Percentiles rank a stretch among this genome's conserved stretches.
Evolutionary conservation across 2,329 filamentous ascomycete genomes (phyloP).

Genomic region (Sarocladium oryzae): DNA sequence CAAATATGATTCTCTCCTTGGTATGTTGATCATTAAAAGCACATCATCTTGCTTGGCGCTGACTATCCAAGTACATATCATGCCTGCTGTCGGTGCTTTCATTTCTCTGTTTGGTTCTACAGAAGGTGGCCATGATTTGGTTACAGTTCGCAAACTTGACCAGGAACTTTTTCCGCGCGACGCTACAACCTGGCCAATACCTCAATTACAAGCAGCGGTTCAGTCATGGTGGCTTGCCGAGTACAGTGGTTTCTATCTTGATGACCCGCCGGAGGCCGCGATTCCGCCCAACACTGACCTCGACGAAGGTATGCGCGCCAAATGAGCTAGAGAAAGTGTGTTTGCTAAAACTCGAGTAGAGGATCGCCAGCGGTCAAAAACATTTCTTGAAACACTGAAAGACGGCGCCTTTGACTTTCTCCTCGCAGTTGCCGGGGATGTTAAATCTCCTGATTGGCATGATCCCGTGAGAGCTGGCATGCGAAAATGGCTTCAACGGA

Average conservation of each 20-base stretch:
- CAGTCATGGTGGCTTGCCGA: conserved; percentile 85
- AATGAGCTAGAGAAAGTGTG: too few species aligned
- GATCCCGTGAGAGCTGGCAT: conserved; percentile 80
- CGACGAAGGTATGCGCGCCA: conserved; percentile 39
- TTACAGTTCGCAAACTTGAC: conserved; percentile 66
- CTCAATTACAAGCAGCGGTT: conserved; percentile 72
- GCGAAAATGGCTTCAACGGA: conserved; percentile 74
- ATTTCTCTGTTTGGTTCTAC: conserved; percentile 73
- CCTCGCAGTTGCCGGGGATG: conserved; percentile 74
- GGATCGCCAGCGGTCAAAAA: conserved; percentile 61
- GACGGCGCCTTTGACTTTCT: conserved; percentile 92
- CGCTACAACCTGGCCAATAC: conserved; percentile 65
- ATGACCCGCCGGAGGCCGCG: conserved; percentile 56
- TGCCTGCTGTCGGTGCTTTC: conserved; percentile 72
- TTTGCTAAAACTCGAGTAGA: conserved; percentile 39
- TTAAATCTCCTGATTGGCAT: conserved; percentile 76
- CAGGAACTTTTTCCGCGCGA: conserved; percentile 57
- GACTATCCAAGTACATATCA: conserved; percentile 58
- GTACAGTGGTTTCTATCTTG: conserved; percentile 84
- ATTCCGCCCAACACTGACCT: conserved; percentile 56
- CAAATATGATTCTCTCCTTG: conserved; percentile 62
- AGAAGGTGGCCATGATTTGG: conserved; percentile 61
- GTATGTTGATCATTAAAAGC: conserved; percentile 32
- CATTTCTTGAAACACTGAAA: conserved; percentile 70
- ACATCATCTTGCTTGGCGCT: too few species aligned